A percentile compares a stretch with the other conserved stretches of the same genome.
Conservation (phyloP, 2,329 filamentous ascomycete genomes). For the Penicillium sp. region DNA sequence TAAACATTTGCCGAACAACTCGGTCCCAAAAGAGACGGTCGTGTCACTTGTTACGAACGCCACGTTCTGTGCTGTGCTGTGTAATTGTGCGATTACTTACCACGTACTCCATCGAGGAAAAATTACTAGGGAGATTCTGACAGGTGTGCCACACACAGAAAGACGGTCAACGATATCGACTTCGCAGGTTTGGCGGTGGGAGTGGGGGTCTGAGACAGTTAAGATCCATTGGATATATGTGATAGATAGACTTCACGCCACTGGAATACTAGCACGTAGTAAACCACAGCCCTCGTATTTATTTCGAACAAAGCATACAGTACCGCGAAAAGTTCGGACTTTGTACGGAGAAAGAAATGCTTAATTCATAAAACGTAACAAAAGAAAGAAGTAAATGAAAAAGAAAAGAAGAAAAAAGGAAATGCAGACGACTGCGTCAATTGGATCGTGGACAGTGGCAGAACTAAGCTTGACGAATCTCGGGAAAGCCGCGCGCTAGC, state of each 20-base stretch:
- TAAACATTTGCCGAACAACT: neutral
- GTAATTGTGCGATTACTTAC: neutral
- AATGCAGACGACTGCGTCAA: neutral
- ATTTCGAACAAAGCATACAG: neutral
- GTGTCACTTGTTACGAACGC: conserved; percentile 2
- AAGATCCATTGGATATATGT: neutral
- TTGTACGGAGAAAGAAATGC: neutral
- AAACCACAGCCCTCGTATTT: neutral
- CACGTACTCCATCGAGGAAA: neutral
- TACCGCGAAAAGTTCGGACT: neutral
- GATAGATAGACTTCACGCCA: conserved; percentile 1
- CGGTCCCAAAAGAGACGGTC: neutral
- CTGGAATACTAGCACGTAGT: neutral
- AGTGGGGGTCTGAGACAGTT: neutral
- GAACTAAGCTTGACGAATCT: conserved; percentile 8
- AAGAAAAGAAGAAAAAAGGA: neutral
- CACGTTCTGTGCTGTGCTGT: conserved; percentile 3
- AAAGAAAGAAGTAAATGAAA: too few species aligned
- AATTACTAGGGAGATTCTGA: neutral
- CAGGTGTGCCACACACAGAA: neutral
- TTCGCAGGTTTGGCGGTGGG: neutral
- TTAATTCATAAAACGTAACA: too few species aligned
- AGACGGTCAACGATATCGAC: conserved; percentile 5
- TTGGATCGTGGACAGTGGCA: neutral
- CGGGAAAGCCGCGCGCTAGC: conserved; percentile 15